Percentiles rank a stretch among this genome's conserved stretches.
Evolutionary conservation across 2,329 filamentous ascomycete genomes (phyloP).

Genomic region (Colletotrichum filicis): DNA sequence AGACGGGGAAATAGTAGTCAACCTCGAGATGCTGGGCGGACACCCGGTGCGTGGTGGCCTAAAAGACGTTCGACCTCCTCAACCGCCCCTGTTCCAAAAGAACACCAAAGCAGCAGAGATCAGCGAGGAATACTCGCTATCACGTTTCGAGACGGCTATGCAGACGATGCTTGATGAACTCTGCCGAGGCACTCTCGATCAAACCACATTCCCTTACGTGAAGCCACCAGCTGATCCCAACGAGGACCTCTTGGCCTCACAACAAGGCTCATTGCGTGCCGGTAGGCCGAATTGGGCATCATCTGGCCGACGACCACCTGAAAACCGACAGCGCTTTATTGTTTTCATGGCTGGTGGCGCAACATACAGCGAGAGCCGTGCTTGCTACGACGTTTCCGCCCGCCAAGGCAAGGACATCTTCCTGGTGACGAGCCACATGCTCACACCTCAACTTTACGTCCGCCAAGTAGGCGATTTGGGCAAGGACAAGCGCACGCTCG

Average conservation of each 20-base stretch:
- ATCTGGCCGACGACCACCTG: conserved; percentile 75
- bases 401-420: conserved; percentile 84
- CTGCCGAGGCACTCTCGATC: conserved; percentile 74
- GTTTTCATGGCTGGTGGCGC: conserved; percentile 96
- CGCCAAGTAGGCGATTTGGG: conserved; percentile 85
- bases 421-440: conserved; percentile 91
- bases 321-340: conserved; percentile 90
- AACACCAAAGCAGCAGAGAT: conserved; percentile 66
- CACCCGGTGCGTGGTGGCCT: conserved; percentile 69
- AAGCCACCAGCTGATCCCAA: conserved; percentile 75
- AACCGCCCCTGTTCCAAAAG: conserved; percentile 76
- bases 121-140: conserved; percentile 85
- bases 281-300: conserved; percentile 97
- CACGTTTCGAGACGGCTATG: conserved; percentile 84
- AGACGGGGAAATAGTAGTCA: conserved; percentile 79
- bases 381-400: conserved; percentile 87
- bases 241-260: conserved; percentile 64
- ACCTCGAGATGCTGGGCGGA: conserved; percentile 85
- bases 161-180: conserved; percentile 86
- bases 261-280: conserved; percentile 83
- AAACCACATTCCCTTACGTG: conserved; percentile 75
- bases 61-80: conserved; percentile 78
- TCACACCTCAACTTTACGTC: conserved; percentile 84
- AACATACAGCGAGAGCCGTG: conserved; percentile 89
- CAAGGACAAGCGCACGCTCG: conserved; percentile 77